phyloP scores from a whole-genome alignment of 805 yeast species.

The Candida koratica region DNA sequence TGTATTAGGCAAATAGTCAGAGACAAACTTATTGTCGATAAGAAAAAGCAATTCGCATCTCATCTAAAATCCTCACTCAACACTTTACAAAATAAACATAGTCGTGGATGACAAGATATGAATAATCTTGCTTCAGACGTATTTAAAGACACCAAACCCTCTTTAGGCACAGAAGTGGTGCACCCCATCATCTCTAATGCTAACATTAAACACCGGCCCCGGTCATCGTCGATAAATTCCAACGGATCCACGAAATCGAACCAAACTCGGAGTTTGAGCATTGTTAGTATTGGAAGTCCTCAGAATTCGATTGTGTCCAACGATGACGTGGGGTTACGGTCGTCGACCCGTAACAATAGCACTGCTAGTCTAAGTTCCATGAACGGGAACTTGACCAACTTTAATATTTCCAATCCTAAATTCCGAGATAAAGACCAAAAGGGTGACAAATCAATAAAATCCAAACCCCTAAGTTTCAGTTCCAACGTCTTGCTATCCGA shows the following conservation, averaged over 20 bases:
- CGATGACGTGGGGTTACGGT: slow-evolving; percentile 29
- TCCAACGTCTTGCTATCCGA: slow-evolving; percentile 29
- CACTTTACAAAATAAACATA: not conserved
- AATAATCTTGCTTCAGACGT: slow-evolving; percentile 5
- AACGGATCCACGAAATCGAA: slow-evolving; percentile 24
- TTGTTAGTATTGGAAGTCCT: slow-evolving; percentile 37
- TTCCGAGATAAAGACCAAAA: not conserved
- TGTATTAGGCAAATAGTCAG: not conserved
- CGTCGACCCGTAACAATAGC: slow-evolving; percentile 33
- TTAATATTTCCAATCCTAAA: slow-evolving; percentile 5
- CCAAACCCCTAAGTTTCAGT: slow-evolving; percentile 7
- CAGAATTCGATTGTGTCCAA: slow-evolving; percentile 39
- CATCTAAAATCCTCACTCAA: not conserved
- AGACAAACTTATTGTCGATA: not conserved
- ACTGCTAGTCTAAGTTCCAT: slow-evolving; percentile 20
- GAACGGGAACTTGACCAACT: slow-evolving; percentile 5
- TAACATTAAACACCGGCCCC: too few species aligned
- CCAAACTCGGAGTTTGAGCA: slow-evolving; percentile 29
- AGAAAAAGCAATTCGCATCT: slow-evolving; percentile 4
- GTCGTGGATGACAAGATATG: too few species aligned
- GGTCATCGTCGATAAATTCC: slow-evolving; percentile 34
- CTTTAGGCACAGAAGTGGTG: slow-evolving; percentile 15
- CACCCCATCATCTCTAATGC: too few species aligned
- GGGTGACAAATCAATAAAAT: slow-evolving; percentile 3
- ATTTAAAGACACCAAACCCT: slow-evolving; percentile 14